Conservation (phyloP, 1,139 yeast genomes). For the Candida glucosophila region DNA sequence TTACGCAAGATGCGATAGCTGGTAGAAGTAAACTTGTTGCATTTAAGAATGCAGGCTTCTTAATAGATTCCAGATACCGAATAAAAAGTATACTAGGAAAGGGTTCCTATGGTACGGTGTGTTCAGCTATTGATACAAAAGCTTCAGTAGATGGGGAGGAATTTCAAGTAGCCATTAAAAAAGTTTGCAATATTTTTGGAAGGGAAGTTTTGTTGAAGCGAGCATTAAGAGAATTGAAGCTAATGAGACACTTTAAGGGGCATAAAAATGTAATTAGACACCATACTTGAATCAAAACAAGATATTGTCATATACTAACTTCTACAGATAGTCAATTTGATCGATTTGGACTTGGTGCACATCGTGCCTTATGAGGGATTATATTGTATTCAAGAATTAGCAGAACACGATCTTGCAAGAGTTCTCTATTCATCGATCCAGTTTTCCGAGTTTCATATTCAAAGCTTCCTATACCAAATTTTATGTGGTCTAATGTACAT, state of each 20-base stretch:
- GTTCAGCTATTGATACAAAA: constrained; percentile 62
- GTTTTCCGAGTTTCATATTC: constrained; percentile 77
- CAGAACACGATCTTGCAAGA: constrained; percentile 70
- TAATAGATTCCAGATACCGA: constrained; percentile 56
- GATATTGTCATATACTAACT: constrained; percentile 3
- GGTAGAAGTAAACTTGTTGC: constrained; percentile 1
- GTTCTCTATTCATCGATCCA: constrained; percentile 72
- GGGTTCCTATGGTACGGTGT: constrained; percentile 88
- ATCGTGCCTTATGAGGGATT: constrained; percentile 71
- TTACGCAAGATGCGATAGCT: background rate
- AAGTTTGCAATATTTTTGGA: constrained; percentile 58
- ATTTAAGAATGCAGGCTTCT: constrained; percentile 38
- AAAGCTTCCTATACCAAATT: constrained; percentile 67
- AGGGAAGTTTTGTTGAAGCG: constrained; percentile 60
- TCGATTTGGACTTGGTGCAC: constrained; percentile 65
- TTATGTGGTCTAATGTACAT: constrained; percentile 74
- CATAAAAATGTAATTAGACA: constrained; percentile 50
- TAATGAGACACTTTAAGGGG: constrained; percentile 74
- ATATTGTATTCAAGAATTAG: constrained; percentile 72
- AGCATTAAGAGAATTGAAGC: constrained; percentile 69
- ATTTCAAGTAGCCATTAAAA: constrained; percentile 60
- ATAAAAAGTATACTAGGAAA: constrained; percentile 63
- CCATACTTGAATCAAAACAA: background rate
- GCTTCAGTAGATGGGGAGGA: constrained; percentile 10
- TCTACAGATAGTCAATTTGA: constrained; percentile 51